Percentiles rank a stretch among this genome's conserved stretches.
Conservation (phyloP, 768 basidiomycete genomes). For the Boletus vermiculosoides region DNA sequence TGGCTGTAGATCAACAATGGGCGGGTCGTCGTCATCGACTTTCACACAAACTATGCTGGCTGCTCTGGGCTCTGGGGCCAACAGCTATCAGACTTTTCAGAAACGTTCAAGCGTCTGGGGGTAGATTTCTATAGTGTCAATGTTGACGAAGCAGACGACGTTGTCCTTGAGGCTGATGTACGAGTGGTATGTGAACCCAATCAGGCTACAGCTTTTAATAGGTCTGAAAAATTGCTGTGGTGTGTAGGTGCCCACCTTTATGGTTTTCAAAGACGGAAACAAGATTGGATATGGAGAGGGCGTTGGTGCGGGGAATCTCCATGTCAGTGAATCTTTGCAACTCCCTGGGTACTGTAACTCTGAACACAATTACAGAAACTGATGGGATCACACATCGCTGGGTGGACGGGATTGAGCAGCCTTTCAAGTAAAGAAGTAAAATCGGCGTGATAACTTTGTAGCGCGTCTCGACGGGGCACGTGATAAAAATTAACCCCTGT, state of each 20-base stretch:
- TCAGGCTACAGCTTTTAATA: background rate
- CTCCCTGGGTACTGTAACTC: background rate
- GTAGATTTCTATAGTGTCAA: slow-evolving; percentile 74
- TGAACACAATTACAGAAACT: slow-evolving; percentile 18
- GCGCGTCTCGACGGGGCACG: slow-evolving; percentile 3
- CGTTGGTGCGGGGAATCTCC: slow-evolving; percentile 26
- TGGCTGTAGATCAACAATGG: slow-evolving; percentile 26
- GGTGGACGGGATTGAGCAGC: background rate
- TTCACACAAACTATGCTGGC: slow-evolving; percentile 17
- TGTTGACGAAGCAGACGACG: slow-evolving; percentile 55
- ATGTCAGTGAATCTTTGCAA: slow-evolving; percentile 21
- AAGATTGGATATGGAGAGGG: slow-evolving; percentile 26
- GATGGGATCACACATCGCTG: slow-evolving; percentile 18
- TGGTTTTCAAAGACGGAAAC: slow-evolving; percentile 33
- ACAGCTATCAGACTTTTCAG: slow-evolving; percentile 18
- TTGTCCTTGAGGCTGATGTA: slow-evolving; percentile 58
- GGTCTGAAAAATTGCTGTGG: background rate
- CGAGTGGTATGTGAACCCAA: slow-evolving; percentile 48
- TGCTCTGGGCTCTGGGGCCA: slow-evolving; percentile 8
- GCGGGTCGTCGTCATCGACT: slow-evolving; percentile 25
- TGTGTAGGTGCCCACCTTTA: slow-evolving; percentile 25
- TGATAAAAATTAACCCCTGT: slow-evolving; percentile 20
- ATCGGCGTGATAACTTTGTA: background rate
- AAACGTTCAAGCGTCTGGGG: slow-evolving; percentile 27
- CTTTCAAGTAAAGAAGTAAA: background rate